Base-by-base conservation (phyloP, 2,329 filamentous ascomycete species). In the Coniochaeta hoffmannii region DNA sequence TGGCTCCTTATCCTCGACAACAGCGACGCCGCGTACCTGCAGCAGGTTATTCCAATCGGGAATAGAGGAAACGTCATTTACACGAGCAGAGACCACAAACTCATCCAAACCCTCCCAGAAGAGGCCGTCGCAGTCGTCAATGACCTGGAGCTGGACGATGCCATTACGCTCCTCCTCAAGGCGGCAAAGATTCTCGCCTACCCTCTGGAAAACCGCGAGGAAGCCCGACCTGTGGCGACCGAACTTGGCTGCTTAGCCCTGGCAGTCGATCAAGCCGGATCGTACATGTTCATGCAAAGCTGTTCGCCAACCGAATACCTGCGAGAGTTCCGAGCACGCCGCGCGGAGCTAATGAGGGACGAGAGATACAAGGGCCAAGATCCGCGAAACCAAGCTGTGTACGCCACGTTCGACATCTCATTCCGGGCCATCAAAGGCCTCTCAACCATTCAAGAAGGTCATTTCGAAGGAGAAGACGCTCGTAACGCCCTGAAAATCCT, bases 1-100 rank as follows among this genome's bases (percentile, higher is more conserved):
- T 69, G 67, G 67, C 60, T 70, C 2, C 60, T 69, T 1, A 55
- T 70, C 0, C 62, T 68, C n/a, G 68, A 70, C 54, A 65, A 69
- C n/a, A 63, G 62, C 35, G 51, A 53, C 34, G 55, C 38, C 10
- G 59, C 51, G 1, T 15, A 64, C 3, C 44, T 46, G 26, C 34
- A 24, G 0, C 59, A 53, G 15, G 8, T 50, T 31, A 7, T 66
- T 1, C 68, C 67, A 0, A 50, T 35, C 0, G 56, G 62, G 1
- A 53, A 57, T 6, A 61, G 53, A 0, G 68, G 67, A 0, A 67
- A 65, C 41, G 58, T 69, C 0, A 54, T 70, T 12, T 69, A 68
- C 56, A 69, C 46, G 66, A 60, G 63, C 55, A 53, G 63, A 46
- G 55, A 54, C 17, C 30, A 52, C 14, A 15, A 56, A 1, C 41